Evolutionary conservation across 352 stramenopile species (phyloP), one percentile per base, ranked within the genome.

Genomic region (Peronospora belbahrii): DNA sequence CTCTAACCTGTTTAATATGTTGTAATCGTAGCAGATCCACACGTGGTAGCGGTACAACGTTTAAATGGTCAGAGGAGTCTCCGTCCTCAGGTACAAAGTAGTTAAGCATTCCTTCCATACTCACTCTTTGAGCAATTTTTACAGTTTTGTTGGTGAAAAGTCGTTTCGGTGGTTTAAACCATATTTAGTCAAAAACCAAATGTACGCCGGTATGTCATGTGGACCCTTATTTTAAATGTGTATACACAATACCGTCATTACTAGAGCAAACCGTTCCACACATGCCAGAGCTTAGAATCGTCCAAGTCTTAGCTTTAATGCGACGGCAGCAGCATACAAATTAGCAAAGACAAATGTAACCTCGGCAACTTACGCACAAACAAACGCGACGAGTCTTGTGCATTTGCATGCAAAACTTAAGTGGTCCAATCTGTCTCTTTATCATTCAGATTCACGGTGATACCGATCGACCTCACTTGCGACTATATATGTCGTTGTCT

Each of bases 21-120:
- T 83, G 62, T 3, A 92, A 67, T 33, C 69, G 71, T 32, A 89
- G 59, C 55, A 81, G 65, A 8, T 88, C 76, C 38, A 88, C 78
- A 36, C 68, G 73, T n/a, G 81, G 81, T 47, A 92, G 65, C 22
- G 77, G 77, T 49, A 85, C 75, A 38, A 92, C 74, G 53, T 92
- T 92, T 48, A 89, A 50, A 63, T 92, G 81, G 51, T 92, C 81
- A 45, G 76, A 85, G 37, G 75, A 83, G 57, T 92, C 81, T 28
- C 81, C 81, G 62, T 92, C 81, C 52, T 92, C 81, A 25, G 81
- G 81, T 42, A 92, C 66, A 40, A 88, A 89, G 63, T 92, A 92
- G 62, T 92, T 89, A 39, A 92, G 69, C 80, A 91, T 88, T 39
- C 80, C 77, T 47, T 91, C 80, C 80, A 91, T 91, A 25, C 25